Evolutionary conservation across 2,329 filamentous ascomycete genomes (phyloP).

Genomic region (Calonectria montana): DNA sequence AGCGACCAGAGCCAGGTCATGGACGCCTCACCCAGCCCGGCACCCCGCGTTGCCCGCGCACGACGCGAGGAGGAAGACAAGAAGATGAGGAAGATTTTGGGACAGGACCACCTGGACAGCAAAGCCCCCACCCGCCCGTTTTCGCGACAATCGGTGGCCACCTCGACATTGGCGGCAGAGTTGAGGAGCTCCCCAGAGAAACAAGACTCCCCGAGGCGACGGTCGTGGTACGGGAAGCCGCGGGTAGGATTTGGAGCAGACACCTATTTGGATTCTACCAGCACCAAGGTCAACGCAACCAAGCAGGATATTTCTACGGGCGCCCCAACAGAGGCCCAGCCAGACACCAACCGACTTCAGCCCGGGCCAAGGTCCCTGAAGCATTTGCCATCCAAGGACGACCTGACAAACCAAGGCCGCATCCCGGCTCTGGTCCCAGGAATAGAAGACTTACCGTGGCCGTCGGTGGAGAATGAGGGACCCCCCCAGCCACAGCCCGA

Average conservation of each 20-base stretch:
- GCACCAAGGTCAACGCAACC: constrained; percentile 18
- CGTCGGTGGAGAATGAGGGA: constrained; percentile 46
- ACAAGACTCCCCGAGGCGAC: constrained; percentile 34
- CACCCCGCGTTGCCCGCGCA: constrained; percentile 58
- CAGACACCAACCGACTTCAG: constrained; percentile 2
- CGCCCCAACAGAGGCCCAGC: constrained; percentile 10
- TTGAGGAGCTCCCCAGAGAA: constrained; percentile 31
- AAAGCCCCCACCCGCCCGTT: constrained; percentile 39
- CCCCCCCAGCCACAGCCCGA: constrained; percentile 13
- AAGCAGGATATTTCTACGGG: constrained; percentile 18
- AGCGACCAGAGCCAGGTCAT: constrained; percentile 41
- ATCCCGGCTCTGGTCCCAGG: constrained; percentile 54
- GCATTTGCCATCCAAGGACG: constrained; percentile 37
- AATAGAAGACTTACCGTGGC: constrained; percentile 51
- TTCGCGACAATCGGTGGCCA: constrained; percentile 38
- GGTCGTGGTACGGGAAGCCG: constrained; percentile 39
- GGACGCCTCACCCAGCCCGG: constrained; percentile 64
- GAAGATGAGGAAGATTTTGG: constrained; percentile 43
- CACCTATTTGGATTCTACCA: constrained; percentile 19
- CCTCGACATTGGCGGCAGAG: constrained; percentile 33
- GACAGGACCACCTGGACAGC: constrained; percentile 46
- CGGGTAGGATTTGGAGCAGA: constrained; percentile 35
- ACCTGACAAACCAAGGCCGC: constrained; percentile 41
- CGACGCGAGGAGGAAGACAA: constrained; percentile 47
- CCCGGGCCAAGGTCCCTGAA: constrained; percentile 27